These are phyloP conservation scores for Porodaedalea pini DNA, from an alignment of 1,284 basidiomycete genomes.

Conservation along the genomic window DNA sequence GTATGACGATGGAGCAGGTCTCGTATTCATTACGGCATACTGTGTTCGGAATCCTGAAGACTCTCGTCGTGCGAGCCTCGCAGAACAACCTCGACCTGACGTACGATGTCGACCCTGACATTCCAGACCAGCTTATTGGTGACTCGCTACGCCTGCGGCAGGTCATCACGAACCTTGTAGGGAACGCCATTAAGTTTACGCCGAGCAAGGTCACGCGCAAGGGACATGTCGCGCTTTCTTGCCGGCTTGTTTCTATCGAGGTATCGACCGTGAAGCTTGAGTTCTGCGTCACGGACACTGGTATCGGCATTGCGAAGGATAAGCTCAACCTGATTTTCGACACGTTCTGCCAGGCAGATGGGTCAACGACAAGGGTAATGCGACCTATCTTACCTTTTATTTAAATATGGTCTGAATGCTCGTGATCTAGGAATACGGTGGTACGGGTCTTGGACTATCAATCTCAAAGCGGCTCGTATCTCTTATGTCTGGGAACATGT, in stretches of 20 bases:
- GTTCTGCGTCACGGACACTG: conserved; percentile 97
- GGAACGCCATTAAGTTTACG: conserved; percentile 96
- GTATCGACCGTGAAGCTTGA: conserved; percentile 85
- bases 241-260: conserved; percentile 71
- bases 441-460: conserved; percentile 94
- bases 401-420: conserved; percentile 10
- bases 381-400: conserved; percentile 17
- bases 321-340: conserved; percentile 99
- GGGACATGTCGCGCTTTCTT: conserved; percentile 90
- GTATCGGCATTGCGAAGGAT: conserved; percentile 98
- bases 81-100: conserved; percentile 97
- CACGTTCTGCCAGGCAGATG: conserved; percentile 99
- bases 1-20: conserved; percentile 99
- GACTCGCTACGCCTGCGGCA: conserved; percentile 92
- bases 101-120: conserved; percentile 94
- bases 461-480: conserved; percentile 94
- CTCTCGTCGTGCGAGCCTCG: conserved; percentile 94
- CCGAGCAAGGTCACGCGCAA: conserved; percentile 72
- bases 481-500: conserved; percentile 98
- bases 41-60: conserved; percentile 97
- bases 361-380: conserved; percentile 81
- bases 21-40: conserved; percentile 97
- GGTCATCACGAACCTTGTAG: conserved; percentile 93
- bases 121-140: conserved; percentile 95
- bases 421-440: conserved; percentile 83